Conservation (phyloP, 1,284 basidiomycete species). For the Cutaneotrichosporon sp. region DNA sequence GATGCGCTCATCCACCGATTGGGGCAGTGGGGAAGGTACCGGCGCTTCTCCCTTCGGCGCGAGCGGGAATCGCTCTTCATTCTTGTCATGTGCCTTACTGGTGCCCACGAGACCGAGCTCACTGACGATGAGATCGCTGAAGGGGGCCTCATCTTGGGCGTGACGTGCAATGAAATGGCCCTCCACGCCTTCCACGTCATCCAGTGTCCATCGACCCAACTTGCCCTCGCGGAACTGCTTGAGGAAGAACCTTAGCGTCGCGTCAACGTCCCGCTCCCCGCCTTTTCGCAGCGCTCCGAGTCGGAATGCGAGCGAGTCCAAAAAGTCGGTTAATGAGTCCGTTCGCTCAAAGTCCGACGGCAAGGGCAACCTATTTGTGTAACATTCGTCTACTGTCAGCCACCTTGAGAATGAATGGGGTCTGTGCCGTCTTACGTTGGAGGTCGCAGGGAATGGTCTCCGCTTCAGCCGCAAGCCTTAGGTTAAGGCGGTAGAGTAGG, state of each 20-base stretch:
- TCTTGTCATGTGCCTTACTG: no score
- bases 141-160: neutral
- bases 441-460: slow-evolving; percentile 82
- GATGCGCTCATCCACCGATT: slow-evolving; percentile 4
- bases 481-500: no score
- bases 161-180: neutral
- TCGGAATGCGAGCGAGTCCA: slow-evolving; percentile 63
- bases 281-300: slow-evolving; percentile 77
- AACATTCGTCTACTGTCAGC: slow-evolving; percentile 43
- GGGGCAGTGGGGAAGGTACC: neutral
- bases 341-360: slow-evolving; percentile 53
- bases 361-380: slow-evolving; percentile 57
- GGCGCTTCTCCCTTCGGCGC: no score
- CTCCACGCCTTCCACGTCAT: slow-evolving; percentile 43
- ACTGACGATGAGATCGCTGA: neutral
- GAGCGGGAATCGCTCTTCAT: no score
- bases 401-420: no score
- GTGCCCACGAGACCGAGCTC: slow-evolving; percentile 6
- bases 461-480: slow-evolving; percentile 58
- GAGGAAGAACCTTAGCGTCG: slow-evolving; percentile 74
- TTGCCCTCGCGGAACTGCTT: slow-evolving; percentile 74
- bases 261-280: slow-evolving; percentile 62
- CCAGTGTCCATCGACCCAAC: slow-evolving; percentile 52
- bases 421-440: no score
- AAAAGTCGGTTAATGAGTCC: slow-evolving; percentile 59